Percentiles rank a stretch among this genome's conserved stretches.
phyloP scores from a whole-genome alignment of 2,329 filamentous ascomycete genomes.

The Paramyrothecium roridum region DNA sequence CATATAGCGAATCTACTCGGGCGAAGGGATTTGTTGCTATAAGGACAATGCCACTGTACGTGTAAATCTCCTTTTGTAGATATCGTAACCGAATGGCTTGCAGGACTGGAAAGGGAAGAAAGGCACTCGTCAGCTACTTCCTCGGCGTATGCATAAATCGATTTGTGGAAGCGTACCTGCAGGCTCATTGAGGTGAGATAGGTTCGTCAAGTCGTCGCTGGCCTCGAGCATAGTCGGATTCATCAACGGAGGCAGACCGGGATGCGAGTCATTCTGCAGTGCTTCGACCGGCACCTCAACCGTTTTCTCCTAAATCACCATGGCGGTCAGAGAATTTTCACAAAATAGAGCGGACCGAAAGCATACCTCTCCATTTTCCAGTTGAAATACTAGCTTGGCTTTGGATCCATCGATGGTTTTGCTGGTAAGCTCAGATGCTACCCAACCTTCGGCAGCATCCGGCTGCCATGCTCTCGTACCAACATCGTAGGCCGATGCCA shows the following conservation, averaged over 20 bases:
- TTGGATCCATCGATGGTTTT: slow-evolving; percentile 84
- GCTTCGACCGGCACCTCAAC: slow-evolving; percentile 75
- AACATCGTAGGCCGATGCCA: slow-evolving; percentile 94
- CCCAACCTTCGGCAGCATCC: slow-evolving; percentile 92
- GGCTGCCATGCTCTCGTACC: slow-evolving; percentile 98
- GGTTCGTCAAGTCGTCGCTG: slow-evolving; percentile 94
- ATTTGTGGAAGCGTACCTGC: slow-evolving; percentile 63
- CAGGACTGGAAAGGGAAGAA: slow-evolving; percentile 59
- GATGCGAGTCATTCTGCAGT: slow-evolving; percentile 72
- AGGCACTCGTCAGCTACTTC: slow-evolving; percentile 14
- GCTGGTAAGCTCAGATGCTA: slow-evolving; percentile 89
- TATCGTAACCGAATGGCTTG: slow-evolving; percentile 98
- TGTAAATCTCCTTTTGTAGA: slow-evolving; percentile 98
- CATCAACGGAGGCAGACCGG: slow-evolving; percentile 87
- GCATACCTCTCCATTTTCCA: slow-evolving; percentile 87
- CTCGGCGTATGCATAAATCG: slow-evolving; percentile 1
- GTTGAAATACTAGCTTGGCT: slow-evolving; percentile 79
- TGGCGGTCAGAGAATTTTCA: slow-evolving; percentile 8
- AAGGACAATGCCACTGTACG: slow-evolving; percentile 96
- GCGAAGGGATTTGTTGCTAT: slow-evolving; percentile 99
- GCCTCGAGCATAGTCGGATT: slow-evolving; percentile 98
- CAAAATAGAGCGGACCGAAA: too few species aligned
- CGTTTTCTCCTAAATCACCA: slow-evolving; percentile 57
- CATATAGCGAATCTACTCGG: slow-evolving; percentile 94
- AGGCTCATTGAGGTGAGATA: slow-evolving; percentile 97